Evolutionary conservation across 1,284 basidiomycete genomes (phyloP), one percentile per base, ranked within the genome.

Genomic region (Thelephora terrestris): DNA sequence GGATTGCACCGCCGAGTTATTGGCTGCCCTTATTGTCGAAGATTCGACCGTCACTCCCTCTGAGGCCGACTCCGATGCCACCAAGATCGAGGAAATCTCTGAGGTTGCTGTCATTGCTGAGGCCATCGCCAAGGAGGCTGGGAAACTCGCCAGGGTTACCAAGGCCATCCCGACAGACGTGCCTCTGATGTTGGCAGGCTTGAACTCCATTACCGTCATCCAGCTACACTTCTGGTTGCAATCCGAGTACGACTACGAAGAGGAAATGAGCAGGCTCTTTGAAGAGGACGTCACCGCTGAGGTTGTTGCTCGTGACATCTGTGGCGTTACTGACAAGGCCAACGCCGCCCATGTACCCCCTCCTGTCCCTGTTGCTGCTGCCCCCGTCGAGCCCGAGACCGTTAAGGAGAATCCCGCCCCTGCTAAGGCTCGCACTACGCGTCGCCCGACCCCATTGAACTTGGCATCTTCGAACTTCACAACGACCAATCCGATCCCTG

Each of bases 221-320:
- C 38, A 45, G 14, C 47, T 57, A 32, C 51, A 51, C 25, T 50
- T 47, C 47, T 57, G 56, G 56, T 51, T 57, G 43, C 53, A 54
- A 49, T 54, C 56, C 35, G 51, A 52, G 7, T 50, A 57, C 43
- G 56, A 55, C 34, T 55, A 55, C 18, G 57, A 58, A 21, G 57
- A 53, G 42, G 49, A 48, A 46, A 29, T 57, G 46, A 52, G 46
- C 47, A 53, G 52, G 47, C 53, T 58, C 24, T 42, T 58, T 42
- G 55, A 57, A 43, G 52, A 50, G 20, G 56, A 55, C 32, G 47
- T 49, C 12, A 55, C 56, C 17, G 45, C 54, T 29, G 54, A 54
- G 45, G 50, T 49, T 9, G 49, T 57, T 23, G 56, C 56, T 42
- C 47, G 49, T 36, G 56, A 57, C 46, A 55, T 57, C 45, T 3